phyloP scores from a whole-genome alignment of 495 filamentous ascomycete genomes.

The Pseudoneurospora amorphoporcata region DNA sequence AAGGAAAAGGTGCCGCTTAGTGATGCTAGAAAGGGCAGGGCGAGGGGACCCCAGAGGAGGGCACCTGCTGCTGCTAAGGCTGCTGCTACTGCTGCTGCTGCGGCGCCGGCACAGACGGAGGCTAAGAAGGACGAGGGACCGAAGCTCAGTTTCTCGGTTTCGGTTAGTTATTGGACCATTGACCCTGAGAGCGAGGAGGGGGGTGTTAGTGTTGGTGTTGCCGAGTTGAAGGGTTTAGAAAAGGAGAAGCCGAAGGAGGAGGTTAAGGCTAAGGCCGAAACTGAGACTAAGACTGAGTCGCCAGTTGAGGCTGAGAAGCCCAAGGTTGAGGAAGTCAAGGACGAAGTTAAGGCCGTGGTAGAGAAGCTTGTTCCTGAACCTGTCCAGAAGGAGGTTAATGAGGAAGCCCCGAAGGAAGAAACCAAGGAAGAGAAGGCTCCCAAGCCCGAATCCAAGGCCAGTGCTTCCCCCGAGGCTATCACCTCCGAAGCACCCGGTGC shows the following conservation, averaged over 20 bases:
- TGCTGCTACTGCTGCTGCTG: conserved; percentile 17
- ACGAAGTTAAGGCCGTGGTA: conserved; percentile 14
- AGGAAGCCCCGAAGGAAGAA: conserved; percentile 9
- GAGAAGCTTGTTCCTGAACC: conserved; percentile 8
- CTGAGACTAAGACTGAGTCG: conserved; percentile 24
- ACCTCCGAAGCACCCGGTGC: neutral
- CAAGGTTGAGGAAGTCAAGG: conserved; percentile 3
- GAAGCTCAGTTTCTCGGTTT: conserved; percentile 26
- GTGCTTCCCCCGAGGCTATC: conserved; percentile 3
- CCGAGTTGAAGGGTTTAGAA: conserved; percentile 5
- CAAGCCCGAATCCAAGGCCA: conserved; percentile 6
- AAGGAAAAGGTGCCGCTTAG: conserved; percentile 66
- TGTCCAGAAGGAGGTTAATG: neutral
- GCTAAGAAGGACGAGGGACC: conserved; percentile 15
- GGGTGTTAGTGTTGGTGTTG: conserved; percentile 26
- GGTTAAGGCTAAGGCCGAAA: neutral
- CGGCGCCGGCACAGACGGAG: conserved; percentile 10
- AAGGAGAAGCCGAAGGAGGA: neutral
- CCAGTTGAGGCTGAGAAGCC: conserved; percentile 23
- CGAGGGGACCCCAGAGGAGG: conserved; percentile 76
- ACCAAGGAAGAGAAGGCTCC: conserved; percentile 15
- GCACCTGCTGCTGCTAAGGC: conserved; percentile 43
- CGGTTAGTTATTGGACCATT: conserved; percentile 38
- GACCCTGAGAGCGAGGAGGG: conserved; percentile 37
- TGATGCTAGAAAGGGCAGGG: conserved; percentile 83